Base-by-base conservation (phyloP, 2,329 filamentous ascomycete species). In the Verticillium nubilum region DNA sequence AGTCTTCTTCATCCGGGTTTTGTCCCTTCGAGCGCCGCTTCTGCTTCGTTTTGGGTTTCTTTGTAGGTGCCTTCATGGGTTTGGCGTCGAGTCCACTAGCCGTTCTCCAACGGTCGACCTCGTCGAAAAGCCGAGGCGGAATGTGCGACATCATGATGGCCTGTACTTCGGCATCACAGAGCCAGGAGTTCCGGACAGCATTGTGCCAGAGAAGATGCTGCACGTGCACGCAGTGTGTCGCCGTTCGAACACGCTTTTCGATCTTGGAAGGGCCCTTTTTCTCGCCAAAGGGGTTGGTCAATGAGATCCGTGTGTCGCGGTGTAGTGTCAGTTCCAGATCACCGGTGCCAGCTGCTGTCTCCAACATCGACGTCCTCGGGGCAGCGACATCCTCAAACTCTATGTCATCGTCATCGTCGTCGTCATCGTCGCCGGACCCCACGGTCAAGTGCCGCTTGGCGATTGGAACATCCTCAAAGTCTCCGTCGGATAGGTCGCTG, bases 201-300 rank as follows among this genome's bases (percentile, higher is more conserved):
- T 98, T 98, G 71, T 98, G 93, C 81, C 89, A 97, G 61, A 99
- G 82, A 17, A 99, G 78, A 57, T 87, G 85, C 70, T 96, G 87
- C 2, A 98, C 92, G 73, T 99, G 95, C 65, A 97, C 81, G 66
- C 91, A 90, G 73, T 99, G 95, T 0, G 92, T 92, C 3, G 87
- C 82, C 33, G 87, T 83, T 27, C 95, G 84, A 59, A 94, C 89
- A 61, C 86, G 84, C 57, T 91, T 86, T 69, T 97, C 92, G 28
- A 89, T 85, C 74, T 97, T 97, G 2, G 90, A 89, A 0, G 91
- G 90, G 0, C 92, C 93, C 70, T 94, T 97, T 73, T 91, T 97
- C 19, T 78, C 78, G 25, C 85, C 85, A 52, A 84, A 78, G 0
- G 83, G 77, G 63, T 87, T 87, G 10, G 81, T 80, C 28, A 89